Evolutionary conservation across 768 basidiomycete species (phyloP), one percentile per base, ranked within the genome.

Genomic region (Chalciporus pseudorubinellus): DNA sequence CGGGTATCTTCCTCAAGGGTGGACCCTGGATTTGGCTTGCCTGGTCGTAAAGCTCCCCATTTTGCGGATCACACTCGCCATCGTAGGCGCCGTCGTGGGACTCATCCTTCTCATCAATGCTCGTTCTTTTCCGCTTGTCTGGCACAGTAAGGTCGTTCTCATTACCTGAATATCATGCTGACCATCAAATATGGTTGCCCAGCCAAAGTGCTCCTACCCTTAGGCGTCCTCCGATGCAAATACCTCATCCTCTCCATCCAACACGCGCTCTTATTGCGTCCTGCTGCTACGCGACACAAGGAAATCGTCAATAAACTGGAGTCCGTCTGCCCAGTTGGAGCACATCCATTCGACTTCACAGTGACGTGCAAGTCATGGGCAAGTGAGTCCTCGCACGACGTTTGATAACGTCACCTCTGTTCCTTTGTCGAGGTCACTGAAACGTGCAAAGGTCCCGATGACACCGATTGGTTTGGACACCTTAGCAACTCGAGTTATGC

Each of bases 401-500:
- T 46, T 44, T 14, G 26, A 26, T 9, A 9, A 26, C 9, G 5
- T 26, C 26, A 9, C 26, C 4, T 10, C 20, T 24, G 14, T 11
- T 7, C 43, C 38, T 52, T 44, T 24, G 22, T 48, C 6, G 1
- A 26, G 33, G 18, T 43, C n/a, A 45, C 58, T 56, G 6, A 50
- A 31, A 28, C 4, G 16, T 36, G 2, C 26, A 18, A 49, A 59
- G 58, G 58, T 50, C 58, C 50, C 12, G 58, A 59, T 13, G 58
- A 59, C 46, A 55, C 47, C 0, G 58, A 59, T 19, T 59, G 49
- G 53, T 44, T 59, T 12, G 58, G 53, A 20, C 58, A 59, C 24
- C 50, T 59, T 1, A 59, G 26, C 36, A 59, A 59, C 10, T 53
- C 56, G 26, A 48, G 46, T 18, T 59, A 59, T 19, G 58, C 58